A percentile compares a stretch with the other conserved stretches of the same genome.
Conservation (phyloP, 495 filamentous ascomycete species). For the Penicillium herquei region DNA sequence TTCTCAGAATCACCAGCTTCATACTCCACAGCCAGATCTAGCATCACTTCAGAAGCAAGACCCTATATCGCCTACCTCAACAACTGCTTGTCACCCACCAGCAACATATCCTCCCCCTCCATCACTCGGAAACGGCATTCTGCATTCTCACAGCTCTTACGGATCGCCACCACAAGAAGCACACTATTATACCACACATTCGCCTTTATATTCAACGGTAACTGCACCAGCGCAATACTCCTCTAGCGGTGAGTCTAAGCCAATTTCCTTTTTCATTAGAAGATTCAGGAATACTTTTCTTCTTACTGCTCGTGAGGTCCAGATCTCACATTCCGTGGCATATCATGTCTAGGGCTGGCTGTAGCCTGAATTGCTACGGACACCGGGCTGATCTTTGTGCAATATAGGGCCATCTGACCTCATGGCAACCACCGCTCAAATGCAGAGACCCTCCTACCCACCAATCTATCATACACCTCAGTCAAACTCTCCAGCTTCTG, state of each 20-base stretch:
- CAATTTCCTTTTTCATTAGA: conserved; percentile 2
- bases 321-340: not conserved
- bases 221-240: conserved; percentile 69
- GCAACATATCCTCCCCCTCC: conserved; percentile 60
- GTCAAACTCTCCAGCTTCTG: conserved; percentile 94
- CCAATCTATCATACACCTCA: conserved; percentile 96
- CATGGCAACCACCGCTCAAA: conserved; percentile 85
- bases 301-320: not conserved
- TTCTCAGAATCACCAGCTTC: conserved; percentile 37
- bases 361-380: conserved; percentile 3
- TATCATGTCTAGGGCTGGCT: not conserved
- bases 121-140: conserved; percentile 37
- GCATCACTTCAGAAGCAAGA: conserved; percentile 59
- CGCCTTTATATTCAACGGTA: conserved; percentile 69
- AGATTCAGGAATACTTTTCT: not conserved
- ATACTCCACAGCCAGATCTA: conserved; percentile 61
- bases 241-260: conserved; percentile 66
- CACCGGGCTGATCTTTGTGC: conserved; percentile 6
- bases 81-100: conserved; percentile 47
- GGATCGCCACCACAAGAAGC: conserved; percentile 61
- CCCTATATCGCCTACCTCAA: conserved; percentile 47
- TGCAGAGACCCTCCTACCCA: conserved; percentile 80
- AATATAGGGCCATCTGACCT: conserved; percentile 75
- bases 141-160: conserved; percentile 52
- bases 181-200: conserved; percentile 69